Evolutionary conservation across 2,329 filamentous ascomycete genomes (phyloP).

Genomic region (Fusarium goolgardi): DNA sequence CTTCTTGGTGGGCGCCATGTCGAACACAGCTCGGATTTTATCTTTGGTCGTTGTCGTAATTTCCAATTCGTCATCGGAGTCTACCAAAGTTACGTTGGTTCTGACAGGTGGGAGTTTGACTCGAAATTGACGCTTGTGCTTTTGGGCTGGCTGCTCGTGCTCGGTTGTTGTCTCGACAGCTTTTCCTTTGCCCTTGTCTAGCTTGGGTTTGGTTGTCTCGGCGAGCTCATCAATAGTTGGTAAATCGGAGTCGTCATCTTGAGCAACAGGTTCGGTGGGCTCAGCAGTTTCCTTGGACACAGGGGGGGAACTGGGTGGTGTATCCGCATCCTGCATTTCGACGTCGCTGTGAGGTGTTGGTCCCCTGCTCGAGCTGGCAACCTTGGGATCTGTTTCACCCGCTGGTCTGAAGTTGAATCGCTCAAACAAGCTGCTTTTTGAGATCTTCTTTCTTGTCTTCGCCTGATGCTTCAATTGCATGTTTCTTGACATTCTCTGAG

Average conservation of each 20-base stretch:
- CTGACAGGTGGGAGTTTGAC: slow-evolving; percentile 60
- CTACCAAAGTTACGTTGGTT: slow-evolving; percentile 54
- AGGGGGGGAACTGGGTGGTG: slow-evolving; percentile 78
- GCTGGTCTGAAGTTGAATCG: slow-evolving; percentile 78
- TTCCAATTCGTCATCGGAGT: slow-evolving; percentile 72
- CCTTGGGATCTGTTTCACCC: slow-evolving; percentile 52
- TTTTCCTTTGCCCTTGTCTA: slow-evolving; percentile 72
- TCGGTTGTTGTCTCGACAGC: slow-evolving; percentile 48
- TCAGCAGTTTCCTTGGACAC: slow-evolving; percentile 48
- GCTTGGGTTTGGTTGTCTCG: slow-evolving; percentile 46
- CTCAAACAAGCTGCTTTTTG: slow-evolving; percentile 83
- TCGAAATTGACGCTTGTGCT: slow-evolving; percentile 61
- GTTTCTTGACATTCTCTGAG: slow-evolving; percentile 87
- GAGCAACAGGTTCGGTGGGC: slow-evolving; percentile 7
- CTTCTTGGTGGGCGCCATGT: slow-evolving; percentile 72
- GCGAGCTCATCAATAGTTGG: slow-evolving; percentile 54
- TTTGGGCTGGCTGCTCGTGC: slow-evolving; percentile 42
- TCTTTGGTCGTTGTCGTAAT: slow-evolving; percentile 64
- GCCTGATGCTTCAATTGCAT: slow-evolving; percentile 93
- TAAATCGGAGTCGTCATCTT: slow-evolving; percentile 23
- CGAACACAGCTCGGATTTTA: slow-evolving; percentile 73
- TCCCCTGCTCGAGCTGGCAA: slow-evolving; percentile 67
- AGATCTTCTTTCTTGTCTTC: slow-evolving; percentile 90
- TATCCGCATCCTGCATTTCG: slow-evolving; percentile 65
- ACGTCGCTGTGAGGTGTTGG: slow-evolving; percentile 64